Evolutionary conservation across 2,329 filamentous ascomycete genomes (phyloP), one percentile per base, ranked within the genome.

Genomic region (Ascochyta fabae): DNA sequence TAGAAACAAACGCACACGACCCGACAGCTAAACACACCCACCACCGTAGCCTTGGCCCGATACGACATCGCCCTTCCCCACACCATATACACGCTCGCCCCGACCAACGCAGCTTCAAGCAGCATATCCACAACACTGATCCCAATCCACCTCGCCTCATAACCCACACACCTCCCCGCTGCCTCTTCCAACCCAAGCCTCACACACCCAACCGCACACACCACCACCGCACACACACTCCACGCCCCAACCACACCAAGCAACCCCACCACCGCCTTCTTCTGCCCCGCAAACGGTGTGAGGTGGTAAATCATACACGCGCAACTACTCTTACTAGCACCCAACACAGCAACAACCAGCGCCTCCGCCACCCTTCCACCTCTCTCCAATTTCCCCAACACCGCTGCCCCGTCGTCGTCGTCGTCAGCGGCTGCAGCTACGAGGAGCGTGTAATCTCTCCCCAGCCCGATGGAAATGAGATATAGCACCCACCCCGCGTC

Each of bases 31-130:
- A 64, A 64, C 1, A 53, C 59, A 10, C 53, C 57, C 2, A 66
- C 48, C n/a, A 66, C 61, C 6, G 53, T 55, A 8, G 41, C 16
- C 43, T 64, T 62, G 2, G 43, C 42, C 10, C 36, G 19, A 1
- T 38, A 33, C 10, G 34, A 6, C 59, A 66, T 62, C 15, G 54
- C 47, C 16, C 58, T 45, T 6, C 22, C 8, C 35, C 38, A 62
- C 7, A 66, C 45, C n/a, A 66, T 41, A 19, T 48, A 56, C 2
- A 55, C 29, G 6, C 52, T 49, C 4, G 47, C 54, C 5, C 40
- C 13, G 31, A 66, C 42, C 31, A 66, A 54, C 15, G 43, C 50
- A n/a, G 50, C 23, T 41, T 66, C 61, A 33, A 63, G 47, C 5
- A 55, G 13, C 22, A 42, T 38, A 23, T 66, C 61, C n/a, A 53